A percentile compares a stretch with the other conserved stretches of the same genome.
Conservation (phyloP, 2,329 filamentous ascomycete species). For the Phaeoacremonium minimum region DNA sequence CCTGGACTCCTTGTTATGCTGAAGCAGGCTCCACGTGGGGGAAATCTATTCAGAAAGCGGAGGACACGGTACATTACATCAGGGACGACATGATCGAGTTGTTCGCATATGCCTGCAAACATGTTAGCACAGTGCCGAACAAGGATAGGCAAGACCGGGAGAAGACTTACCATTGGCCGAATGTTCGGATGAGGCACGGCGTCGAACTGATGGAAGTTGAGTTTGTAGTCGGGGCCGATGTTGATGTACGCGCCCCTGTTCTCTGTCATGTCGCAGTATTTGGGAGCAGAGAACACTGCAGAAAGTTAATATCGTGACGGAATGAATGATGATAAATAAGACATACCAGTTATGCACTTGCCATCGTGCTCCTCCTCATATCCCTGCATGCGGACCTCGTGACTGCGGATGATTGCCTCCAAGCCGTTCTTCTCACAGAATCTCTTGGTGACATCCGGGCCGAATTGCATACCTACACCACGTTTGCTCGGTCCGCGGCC, state of each 20-base stretch:
- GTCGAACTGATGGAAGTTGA: slow-evolving; percentile 89
- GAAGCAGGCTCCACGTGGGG: background rate
- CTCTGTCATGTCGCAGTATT: slow-evolving; percentile 95
- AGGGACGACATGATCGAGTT: slow-evolving; percentile 75
- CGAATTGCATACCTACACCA: slow-evolving; percentile 94
- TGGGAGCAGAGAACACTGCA: slow-evolving; percentile 90
- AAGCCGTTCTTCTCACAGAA: slow-evolving; percentile 97
- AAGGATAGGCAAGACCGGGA: background rate
- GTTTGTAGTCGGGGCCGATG: slow-evolving; percentile 85
- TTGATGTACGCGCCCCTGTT: slow-evolving; percentile 99
- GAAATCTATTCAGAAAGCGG: background rate
- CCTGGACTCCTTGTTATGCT: background rate
- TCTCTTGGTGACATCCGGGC: slow-evolving; percentile 89
- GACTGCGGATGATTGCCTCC: slow-evolving; percentile 91
- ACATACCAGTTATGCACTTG: slow-evolving; percentile 82
- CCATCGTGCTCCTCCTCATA: slow-evolving; percentile 97
- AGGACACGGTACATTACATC: slow-evolving; percentile 46
- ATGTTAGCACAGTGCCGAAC: slow-evolving; percentile 9
- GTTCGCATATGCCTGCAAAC: slow-evolving; percentile 71
- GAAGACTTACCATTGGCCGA: slow-evolving; percentile 71
- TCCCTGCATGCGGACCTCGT: slow-evolving; percentile 98
- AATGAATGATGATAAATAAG: background rate
- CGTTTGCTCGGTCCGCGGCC: slow-evolving; percentile 94
- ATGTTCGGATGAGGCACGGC: slow-evolving; percentile 95
- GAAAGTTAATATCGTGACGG: slow-evolving; percentile 17